Conservation (phyloP, 768 basidiomycete genomes). For the Phlebiopsis flavidoalba region DNA sequence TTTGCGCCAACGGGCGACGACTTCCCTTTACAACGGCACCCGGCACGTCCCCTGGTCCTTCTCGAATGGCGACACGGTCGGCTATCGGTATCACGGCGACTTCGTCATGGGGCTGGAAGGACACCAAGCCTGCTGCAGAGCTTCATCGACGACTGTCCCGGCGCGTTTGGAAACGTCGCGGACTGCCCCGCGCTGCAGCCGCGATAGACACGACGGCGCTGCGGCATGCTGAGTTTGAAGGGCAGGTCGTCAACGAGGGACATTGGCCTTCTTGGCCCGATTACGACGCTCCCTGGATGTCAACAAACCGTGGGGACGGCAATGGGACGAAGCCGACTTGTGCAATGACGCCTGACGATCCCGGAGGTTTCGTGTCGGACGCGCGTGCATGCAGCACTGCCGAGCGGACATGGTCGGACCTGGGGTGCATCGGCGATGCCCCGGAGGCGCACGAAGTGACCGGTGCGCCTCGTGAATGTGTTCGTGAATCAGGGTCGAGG, state of each 20-base stretch:
- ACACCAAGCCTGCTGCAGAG: slow-evolving; percentile 10
- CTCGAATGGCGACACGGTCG: slow-evolving; percentile 12
- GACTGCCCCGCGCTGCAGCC: slow-evolving; percentile 16
- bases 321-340: slow-evolving; percentile 10
- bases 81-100: slow-evolving; percentile 15
- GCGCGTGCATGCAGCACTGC: slow-evolving; percentile 8
- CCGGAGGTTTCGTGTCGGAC: slow-evolving; percentile 8
- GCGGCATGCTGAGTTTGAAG: slow-evolving; percentile 11
- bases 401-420: slow-evolving; percentile 11
- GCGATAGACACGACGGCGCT: slow-evolving; percentile 11
- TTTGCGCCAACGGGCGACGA: slow-evolving; percentile 7
- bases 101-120: slow-evolving; percentile 13
- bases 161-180: slow-evolving; percentile 13
- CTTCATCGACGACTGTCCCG: slow-evolving; percentile 14
- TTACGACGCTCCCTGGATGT: slow-evolving; percentile 13
- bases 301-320: slow-evolving; percentile 14
- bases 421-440: slow-evolving; percentile 16
- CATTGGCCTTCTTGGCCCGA: slow-evolving; percentile 7
- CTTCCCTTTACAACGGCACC: slow-evolving; percentile 13
- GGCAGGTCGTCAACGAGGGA: slow-evolving; percentile 14
- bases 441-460: slow-evolving; percentile 10
- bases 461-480: slow-evolving; percentile 9
- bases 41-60: slow-evolving; percentile 13
- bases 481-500: no score
- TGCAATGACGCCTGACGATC: slow-evolving; percentile 5